Percentiles rank a stretch among this genome's conserved stretches.
phyloP scores from a whole-genome alignment of 305 asterid genomes.

The Andrographis paniculata region DNA sequence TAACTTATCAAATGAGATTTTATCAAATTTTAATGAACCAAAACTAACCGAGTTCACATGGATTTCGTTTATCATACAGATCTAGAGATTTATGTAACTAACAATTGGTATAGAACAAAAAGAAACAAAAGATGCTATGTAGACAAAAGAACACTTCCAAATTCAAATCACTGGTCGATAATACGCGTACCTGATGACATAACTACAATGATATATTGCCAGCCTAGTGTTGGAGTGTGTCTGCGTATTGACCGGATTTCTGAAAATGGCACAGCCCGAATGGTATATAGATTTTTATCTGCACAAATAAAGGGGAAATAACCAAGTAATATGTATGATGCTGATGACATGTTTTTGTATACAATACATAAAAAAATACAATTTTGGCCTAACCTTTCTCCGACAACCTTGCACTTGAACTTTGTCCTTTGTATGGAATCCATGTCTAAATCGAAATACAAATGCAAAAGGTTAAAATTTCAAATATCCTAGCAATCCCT shows the following conservation, averaged over 20 bases:
- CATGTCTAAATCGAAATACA: constrained; percentile 53
- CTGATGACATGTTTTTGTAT: background rate
- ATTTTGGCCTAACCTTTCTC: constrained; percentile 60
- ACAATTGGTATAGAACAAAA: too few relatives aligned
- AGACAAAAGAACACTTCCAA: too few relatives aligned
- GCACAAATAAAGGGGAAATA: constrained; percentile 34
- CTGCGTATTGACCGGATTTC: constrained; percentile 80
- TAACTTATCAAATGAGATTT: too few relatives aligned
- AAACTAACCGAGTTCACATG: too few relatives aligned
- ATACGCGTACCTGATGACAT: constrained; percentile 62
- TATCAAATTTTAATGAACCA: too few relatives aligned
- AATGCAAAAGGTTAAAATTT: constrained; percentile 10
- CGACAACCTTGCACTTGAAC: constrained; percentile 67
- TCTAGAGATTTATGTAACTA: too few relatives aligned
- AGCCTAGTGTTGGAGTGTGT: constrained; percentile 81
- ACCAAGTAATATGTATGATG: constrained; percentile 11
- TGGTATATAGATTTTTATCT: constrained; percentile 85
- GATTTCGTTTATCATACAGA: too few relatives aligned
- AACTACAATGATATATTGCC: constrained; percentile 90
- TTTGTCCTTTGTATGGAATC: constrained; percentile 96
- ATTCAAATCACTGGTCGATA: constrained; percentile 14
- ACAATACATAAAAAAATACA: constrained; percentile 10
- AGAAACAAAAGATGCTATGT: too few relatives aligned
- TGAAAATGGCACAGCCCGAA: constrained; percentile 77
- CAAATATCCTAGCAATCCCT: background rate